phyloP scores from a whole-genome alignment of 148 eudicot species.

The Mesembryanthemum crystallinum region DNA sequence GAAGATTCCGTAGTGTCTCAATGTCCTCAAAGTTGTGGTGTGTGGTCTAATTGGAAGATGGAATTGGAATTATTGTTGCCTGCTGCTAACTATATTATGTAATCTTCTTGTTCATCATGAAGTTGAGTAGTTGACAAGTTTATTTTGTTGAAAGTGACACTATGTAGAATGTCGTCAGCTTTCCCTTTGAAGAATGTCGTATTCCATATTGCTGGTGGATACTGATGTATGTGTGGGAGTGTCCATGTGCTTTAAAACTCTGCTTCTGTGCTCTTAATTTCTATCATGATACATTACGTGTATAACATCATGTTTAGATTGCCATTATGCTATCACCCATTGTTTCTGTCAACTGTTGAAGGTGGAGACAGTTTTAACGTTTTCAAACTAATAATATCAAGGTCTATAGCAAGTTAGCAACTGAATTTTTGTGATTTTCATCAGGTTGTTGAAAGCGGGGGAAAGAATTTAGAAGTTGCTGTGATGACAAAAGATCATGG shows the following conservation, averaged over 20 bases:
- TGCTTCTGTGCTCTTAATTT: background rate
- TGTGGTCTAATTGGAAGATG: too few relatives aligned
- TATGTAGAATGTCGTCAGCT: background rate
- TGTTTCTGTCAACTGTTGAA: background rate
- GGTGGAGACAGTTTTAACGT: background rate
- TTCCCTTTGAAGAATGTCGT: background rate
- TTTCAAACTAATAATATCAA: too few relatives aligned
- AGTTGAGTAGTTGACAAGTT: background rate
- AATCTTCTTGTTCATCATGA: background rate
- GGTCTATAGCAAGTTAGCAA: background rate
- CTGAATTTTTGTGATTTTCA: background rate
- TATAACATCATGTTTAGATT: background rate
- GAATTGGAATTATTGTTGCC: too few relatives aligned
- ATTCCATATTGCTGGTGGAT: background rate
- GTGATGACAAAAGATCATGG: constrained; percentile 94
- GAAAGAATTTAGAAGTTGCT: constrained; percentile 95
- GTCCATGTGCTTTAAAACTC: background rate
- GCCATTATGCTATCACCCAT: too few relatives aligned
- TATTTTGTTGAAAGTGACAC: background rate
- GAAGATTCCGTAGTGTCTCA: too few relatives aligned
- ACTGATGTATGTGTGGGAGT: too few relatives aligned
- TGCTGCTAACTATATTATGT: background rate
- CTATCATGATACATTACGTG: background rate
- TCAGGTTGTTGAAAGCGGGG: constrained; percentile 98
- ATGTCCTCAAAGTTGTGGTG: too few relatives aligned